Evolutionary conservation across 345 rosid species (phyloP), one percentile per base, ranked within the genome.

Genomic region (Gossypium arboreum): DNA sequence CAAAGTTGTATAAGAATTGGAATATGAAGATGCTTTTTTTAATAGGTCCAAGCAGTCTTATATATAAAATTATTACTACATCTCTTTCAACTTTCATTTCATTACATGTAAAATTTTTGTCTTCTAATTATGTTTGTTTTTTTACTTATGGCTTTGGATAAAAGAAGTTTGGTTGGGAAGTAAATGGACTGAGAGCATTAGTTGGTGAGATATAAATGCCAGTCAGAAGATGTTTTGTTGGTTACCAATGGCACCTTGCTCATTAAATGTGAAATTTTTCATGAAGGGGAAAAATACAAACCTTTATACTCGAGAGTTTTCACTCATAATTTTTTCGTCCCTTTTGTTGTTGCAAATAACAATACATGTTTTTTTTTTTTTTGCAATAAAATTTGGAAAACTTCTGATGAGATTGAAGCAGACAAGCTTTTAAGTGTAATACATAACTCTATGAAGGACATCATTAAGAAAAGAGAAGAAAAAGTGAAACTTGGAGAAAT

Each of bases 141-240:
- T 68, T 74, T 55, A 34, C 24, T 2, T 13, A 4, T 45, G 50
- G 15, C 52, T 22, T 15, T 9, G 74, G 73, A 24, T 20, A 62
- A 34, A 34, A 34, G 10, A 63, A 81, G 56, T 76, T 70, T 76
- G 57, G 74, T 48, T 22, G 56, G 66, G 41, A 78, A 61, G 70
- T 77, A 39, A 77, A 69, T 75, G 79, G 68, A 73, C 78, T 52
- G 79, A 73, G 74, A 78, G 73, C 57, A 81, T 65, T 60, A 64
- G 85, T 81, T 79, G 84, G 82, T 78, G 75, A 73, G 47, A 66
- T 76, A 85, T 87, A 85, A 82, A 81, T 87, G 83, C 76, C 3
- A 61, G 87, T 79, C 84, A 80, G 86, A 80, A 83, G 57, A 72
- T 29, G 65, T 76, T 79, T 73, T 60, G 79, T 73, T 74, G 71